Evolutionary conservation across 192 early-diverging fungal genomes (phyloP).

Genomic region (Coemansia sp.): DNA sequence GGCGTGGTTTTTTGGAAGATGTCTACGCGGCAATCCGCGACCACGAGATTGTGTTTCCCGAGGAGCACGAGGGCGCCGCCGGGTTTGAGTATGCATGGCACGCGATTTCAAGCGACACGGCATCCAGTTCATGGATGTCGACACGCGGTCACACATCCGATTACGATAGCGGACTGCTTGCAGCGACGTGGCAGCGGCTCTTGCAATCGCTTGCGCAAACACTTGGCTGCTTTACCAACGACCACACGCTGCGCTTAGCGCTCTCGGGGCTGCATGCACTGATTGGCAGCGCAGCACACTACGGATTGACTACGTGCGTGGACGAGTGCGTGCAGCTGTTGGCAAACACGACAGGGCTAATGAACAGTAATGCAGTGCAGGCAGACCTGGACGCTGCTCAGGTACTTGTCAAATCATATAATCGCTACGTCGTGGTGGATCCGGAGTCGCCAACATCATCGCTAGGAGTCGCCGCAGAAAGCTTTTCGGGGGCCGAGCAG

Average conservation of each 20-base stretch:
- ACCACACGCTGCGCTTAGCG: constrained; percentile 26
- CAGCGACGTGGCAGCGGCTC: constrained; percentile 69
- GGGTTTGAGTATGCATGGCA: constrained; percentile 96
- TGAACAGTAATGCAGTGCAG: neutral
- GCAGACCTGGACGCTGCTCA: constrained; percentile 29
- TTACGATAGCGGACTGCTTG: constrained; percentile 83
- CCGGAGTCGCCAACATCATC: constrained; percentile 38
- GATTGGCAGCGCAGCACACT: constrained; percentile 57
- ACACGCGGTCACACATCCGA: constrained; percentile 55
- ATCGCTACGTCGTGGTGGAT: constrained; percentile 30
- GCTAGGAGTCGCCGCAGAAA: constrained; percentile 32
- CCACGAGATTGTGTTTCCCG: constrained; percentile 93
- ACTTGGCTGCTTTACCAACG: constrained; percentile 20
- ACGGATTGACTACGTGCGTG: constrained; percentile 71
- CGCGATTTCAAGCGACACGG: constrained; percentile 60
- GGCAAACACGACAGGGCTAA: constrained; percentile 73
- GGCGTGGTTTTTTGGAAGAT: constrained; percentile 72
- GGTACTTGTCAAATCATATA: constrained; percentile 26
- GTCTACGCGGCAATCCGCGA: constrained; percentile 88
- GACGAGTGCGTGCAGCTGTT: constrained; percentile 77
- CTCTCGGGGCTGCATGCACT: constrained; percentile 37
- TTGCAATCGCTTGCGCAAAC: constrained; percentile 57
- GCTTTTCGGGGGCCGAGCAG: constrained; percentile 27
- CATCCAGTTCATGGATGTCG: constrained; percentile 57
- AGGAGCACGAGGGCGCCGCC: constrained; percentile 92